Evolutionary conservation across 495 filamentous ascomycete genomes (phyloP), one percentile per base, ranked within the genome.

Genomic region (Aspergillus ellipticus): DNA sequence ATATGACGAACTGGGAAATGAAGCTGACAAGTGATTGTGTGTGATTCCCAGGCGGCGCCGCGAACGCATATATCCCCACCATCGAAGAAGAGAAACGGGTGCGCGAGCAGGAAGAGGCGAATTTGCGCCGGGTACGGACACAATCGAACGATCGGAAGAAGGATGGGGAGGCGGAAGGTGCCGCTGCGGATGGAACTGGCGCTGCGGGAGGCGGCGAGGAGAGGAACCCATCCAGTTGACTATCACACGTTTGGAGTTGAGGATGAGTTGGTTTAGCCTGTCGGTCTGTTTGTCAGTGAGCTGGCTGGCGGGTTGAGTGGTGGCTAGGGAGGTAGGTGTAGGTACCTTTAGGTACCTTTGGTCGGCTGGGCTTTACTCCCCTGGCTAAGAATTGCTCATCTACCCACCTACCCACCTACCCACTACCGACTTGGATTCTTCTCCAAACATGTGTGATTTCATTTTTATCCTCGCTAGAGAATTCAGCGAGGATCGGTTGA

Each of bases 41-140:
- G 11, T 39, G 35, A 15, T 13, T 4, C n/a, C 35, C 26, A 78
- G 75, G 75, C 49, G 75, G 75, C 22, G 74, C 63, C 16, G 75
- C 75, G 20, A 78, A 78, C 54, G 70, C 71, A 7, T 76, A 73
- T 35, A 72, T 74, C 51, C 74, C 75, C 22, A 56, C 68, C 0
- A 28, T 63, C 4, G 71, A 73, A 53, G 74, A 74, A 55, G 73
- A 77, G 54, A 66, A 72, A 55, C 58, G 43, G 24, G 69, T 62
- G 20, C 63, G 66, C 46, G 60, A 69, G 53, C 64, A 74, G 56
- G 73, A 72, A 51, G 70, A 66, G 28, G 65, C 69, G 37, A 59
- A 77, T 26, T 58, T 74, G 54, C 70, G 66, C 20, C 64, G 63
- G 1, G 68, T 76, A 37, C 67, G 66, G 39, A 72, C 70, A 1